These are phyloP conservation scores for Pestalotiopsis sp. DNA, from an alignment of 2,329 filamentous ascomycete species.

Conservation along the genomic window DNA sequence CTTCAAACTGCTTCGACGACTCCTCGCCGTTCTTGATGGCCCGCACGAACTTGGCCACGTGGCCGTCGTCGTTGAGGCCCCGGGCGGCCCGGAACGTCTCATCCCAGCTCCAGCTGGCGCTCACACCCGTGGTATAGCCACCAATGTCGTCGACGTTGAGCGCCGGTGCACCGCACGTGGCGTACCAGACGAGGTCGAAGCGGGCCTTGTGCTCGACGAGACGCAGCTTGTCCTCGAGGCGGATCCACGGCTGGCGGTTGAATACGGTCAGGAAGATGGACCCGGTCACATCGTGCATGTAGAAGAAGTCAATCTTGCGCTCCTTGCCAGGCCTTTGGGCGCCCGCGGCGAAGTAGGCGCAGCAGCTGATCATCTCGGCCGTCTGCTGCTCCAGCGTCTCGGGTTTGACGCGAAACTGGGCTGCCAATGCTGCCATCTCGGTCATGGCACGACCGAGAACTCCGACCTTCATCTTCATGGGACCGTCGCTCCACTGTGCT, in stretches of 20 bases:
- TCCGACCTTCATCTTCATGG: constrained; percentile 60
- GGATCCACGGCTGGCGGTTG: constrained; percentile 32
- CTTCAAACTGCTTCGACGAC: constrained; percentile 18
- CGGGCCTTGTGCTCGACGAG: constrained; percentile 70
- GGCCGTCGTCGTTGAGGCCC: constrained; percentile 34
- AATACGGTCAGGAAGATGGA: constrained; percentile 34
- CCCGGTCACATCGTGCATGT: constrained; percentile 36
- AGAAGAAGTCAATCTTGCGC: constrained; percentile 69
- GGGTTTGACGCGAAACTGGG: constrained; percentile 46
- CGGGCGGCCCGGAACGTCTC: constrained; percentile 27
- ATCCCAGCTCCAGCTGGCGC: constrained; percentile 26
- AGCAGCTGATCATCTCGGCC: constrained; percentile 29
- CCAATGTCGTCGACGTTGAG: constrained; percentile 23
- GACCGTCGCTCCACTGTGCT: constrained; percentile 34
- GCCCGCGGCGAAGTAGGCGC: constrained; percentile 25
- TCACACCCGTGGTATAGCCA: constrained; percentile 19
- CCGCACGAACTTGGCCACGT: constrained; percentile 36
- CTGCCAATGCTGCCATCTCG: constrained; percentile 58
- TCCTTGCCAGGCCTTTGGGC: constrained; percentile 57
- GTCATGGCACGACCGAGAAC: constrained; percentile 57
- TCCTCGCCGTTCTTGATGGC: constrained; percentile 35
- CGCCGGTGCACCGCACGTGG: constrained; percentile 53
- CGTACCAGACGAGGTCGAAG: constrained; percentile 65
- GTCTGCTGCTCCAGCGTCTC: constrained; percentile 35
- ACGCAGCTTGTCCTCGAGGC: constrained; percentile 47